phyloP scores from a whole-genome alignment of 257 asterid genomes.

The Leptodermis oblonga region DNA sequence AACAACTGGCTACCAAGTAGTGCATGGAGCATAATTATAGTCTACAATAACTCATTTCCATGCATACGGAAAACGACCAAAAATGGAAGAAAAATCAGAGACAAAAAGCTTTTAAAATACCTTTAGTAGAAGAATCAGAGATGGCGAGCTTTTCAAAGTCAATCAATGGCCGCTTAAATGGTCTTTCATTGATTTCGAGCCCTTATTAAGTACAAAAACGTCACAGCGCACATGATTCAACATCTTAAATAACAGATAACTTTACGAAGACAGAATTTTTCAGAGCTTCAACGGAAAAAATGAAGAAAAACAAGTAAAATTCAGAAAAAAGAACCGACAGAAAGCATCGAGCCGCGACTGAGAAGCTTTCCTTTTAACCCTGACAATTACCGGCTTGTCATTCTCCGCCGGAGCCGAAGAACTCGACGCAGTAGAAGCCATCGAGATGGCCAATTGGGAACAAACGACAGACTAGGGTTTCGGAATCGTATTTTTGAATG shows the following conservation, averaged over 20 bases:
- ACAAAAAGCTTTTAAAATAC: slow-evolving; percentile 24
- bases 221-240: neutral
- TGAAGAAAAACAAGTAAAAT: neutral
- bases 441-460: slow-evolving; percentile 11
- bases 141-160: slow-evolving; percentile 69
- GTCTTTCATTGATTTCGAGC: slow-evolving; percentile 85
- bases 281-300: neutral
- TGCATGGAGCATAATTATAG: neutral
- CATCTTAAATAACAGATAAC: neutral
- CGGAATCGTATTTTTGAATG: neutral
- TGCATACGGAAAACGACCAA: neutral
- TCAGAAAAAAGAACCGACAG: slow-evolving; percentile 36
- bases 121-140: slow-evolving; percentile 56
- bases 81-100: neutral
- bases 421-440: slow-evolving; percentile 42
- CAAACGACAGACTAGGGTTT: neutral
- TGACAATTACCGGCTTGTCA: slow-evolving; percentile 67
- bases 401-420: slow-evolving; percentile 31
- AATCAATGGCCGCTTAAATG: slow-evolving; percentile 57
- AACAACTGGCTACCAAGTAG: neutral
- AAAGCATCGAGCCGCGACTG: slow-evolving; percentile 67
- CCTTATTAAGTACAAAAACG: slow-evolving; percentile 34
- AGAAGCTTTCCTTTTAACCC: slow-evolving; percentile 73
- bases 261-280: neutral
- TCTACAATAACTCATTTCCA: neutral